These are phyloP conservation scores for Globisporangium acanthophoron DNA, from an alignment of 352 stramenopile genomes.

Conservation along the genomic window DNA sequence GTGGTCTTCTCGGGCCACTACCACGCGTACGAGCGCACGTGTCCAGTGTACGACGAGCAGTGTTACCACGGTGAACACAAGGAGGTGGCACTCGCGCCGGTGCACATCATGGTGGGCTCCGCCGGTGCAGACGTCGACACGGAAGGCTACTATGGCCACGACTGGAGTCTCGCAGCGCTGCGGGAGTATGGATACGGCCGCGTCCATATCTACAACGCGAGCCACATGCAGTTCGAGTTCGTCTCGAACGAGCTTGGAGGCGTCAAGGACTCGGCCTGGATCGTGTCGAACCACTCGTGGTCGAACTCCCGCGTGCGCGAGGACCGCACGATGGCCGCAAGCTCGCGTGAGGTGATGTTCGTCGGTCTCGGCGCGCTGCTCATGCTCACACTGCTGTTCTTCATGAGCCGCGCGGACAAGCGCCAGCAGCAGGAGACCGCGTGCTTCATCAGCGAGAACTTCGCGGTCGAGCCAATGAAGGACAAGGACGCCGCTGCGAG, in stretches of 20 bases:
- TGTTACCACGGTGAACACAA: conserved; percentile 18
- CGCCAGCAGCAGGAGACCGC: conserved; percentile 1
- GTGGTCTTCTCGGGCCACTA: conserved; percentile 56
- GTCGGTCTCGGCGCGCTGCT: conserved; percentile 1
- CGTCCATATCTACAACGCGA: conserved; percentile 53
- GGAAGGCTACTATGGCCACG: conserved; percentile 23
- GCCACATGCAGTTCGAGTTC: conserved; percentile 51
- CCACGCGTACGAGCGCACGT: conserved; percentile 62
- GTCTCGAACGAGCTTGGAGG: conserved; percentile 19
- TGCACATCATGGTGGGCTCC: conserved; percentile 53
- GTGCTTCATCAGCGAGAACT: not conserved
- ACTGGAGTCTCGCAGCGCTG: conserved; percentile 9
- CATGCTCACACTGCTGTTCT: conserved; percentile 1
- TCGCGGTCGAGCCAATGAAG: not conserved
- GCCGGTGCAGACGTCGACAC: conserved; percentile 33
- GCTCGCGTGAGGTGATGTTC: conserved; percentile 3
- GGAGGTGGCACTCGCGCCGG: conserved; percentile 30
- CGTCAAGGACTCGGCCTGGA: conserved; percentile 17
- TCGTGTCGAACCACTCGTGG: conserved; percentile 48
- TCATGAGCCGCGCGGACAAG: conserved; percentile 5
- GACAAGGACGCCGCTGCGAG: not conserved
- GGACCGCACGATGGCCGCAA: conserved; percentile 6
- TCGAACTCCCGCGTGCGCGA: conserved; percentile 27
- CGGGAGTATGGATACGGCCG: conserved; percentile 34
- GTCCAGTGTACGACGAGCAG: conserved; percentile 42